A percentile compares a stretch with the other conserved stretches of the same genome.
Evolutionary conservation across 2,329 filamentous ascomycete genomes (phyloP).

Genomic region (Fonsecaea multimorphosa): DNA sequence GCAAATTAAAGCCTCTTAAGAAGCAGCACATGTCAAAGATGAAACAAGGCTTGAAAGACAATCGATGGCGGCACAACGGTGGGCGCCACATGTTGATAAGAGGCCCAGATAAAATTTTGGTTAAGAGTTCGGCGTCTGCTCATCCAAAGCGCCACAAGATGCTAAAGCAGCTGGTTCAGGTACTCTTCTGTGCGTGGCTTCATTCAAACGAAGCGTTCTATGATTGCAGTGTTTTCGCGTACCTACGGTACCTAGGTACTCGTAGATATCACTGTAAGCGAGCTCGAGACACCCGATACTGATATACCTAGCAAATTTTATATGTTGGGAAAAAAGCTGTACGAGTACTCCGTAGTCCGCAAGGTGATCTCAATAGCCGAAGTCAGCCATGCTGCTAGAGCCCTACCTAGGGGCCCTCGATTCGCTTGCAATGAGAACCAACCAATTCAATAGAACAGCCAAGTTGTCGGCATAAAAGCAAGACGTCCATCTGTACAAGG

Average conservation of each 20-base stretch:
- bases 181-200: not conserved
- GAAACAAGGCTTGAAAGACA: conserved; percentile 19
- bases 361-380: conserved; percentile 1
- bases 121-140: not conserved
- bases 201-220: not conserved
- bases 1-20: conserved; percentile 9
- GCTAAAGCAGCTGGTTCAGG: not conserved
- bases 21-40: conserved; percentile 20
- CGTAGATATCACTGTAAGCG: not conserved
- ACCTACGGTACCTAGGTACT: too few species aligned
- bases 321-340: too few species aligned
- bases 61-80: conserved; percentile 8
- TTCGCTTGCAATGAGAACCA: not conserved
- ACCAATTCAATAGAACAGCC: not conserved
- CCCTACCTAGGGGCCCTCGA: not conserved
- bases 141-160: not conserved
- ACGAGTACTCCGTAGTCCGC: too few species aligned
- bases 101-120: not conserved
- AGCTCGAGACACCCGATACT: not conserved
- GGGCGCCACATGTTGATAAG: conserved; percentile 21
- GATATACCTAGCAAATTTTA: not conserved
- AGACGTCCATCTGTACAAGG: not conserved
- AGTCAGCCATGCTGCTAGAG: not conserved
- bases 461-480: not conserved
- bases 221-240: not conserved